These are phyloP conservation scores for Lasiodiplodia gonubiensis DNA, from an alignment of 2,329 filamentous ascomycete species.

Conservation along the genomic window DNA sequence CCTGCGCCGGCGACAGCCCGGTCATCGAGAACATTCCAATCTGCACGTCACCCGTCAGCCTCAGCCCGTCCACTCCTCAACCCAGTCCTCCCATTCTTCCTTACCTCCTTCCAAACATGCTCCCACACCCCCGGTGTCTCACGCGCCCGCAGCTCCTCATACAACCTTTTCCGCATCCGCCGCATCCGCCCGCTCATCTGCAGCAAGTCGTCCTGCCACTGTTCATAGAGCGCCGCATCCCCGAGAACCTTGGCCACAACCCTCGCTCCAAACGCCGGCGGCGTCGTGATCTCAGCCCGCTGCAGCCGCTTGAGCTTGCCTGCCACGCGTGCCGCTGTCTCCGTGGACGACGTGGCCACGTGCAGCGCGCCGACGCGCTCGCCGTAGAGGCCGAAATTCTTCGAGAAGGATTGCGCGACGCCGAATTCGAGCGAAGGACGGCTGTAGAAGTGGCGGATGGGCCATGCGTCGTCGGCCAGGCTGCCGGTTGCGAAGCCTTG, in stretches of 20 bases:
- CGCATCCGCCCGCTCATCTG: conserved; percentile 43
- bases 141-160: conserved; percentile 34
- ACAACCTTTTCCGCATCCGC: conserved; percentile 37
- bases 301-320: conserved; percentile 26
- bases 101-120: conserved; percentile 34
- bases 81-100: neutral
- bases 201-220: conserved; percentile 44
- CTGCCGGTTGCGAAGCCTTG: conserved; percentile 48
- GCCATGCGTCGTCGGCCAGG: conserved; percentile 42
- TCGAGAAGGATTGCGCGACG: conserved; percentile 44
- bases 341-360: conserved; percentile 21
- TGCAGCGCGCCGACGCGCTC: conserved; percentile 42
- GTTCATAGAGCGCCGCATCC: conserved; percentile 31
- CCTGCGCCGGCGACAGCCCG: conserved; percentile 41
- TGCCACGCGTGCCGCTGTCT: conserved; percentile 6
- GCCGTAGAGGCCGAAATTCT: conserved; percentile 49
- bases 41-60: conserved; percentile 32
- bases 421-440: conserved; percentile 30
- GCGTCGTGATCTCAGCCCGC: conserved; percentile 38
- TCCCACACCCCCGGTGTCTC: conserved; percentile 40
- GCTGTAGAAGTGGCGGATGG: conserved; percentile 40
- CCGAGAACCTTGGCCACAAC: conserved; percentile 39
- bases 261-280: conserved; percentile 39
- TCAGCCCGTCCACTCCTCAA: no score
- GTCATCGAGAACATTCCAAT: conserved; percentile 52